phyloP scores from a whole-genome alignment of 257 asterid species.

The Plantago elongata region DNA sequence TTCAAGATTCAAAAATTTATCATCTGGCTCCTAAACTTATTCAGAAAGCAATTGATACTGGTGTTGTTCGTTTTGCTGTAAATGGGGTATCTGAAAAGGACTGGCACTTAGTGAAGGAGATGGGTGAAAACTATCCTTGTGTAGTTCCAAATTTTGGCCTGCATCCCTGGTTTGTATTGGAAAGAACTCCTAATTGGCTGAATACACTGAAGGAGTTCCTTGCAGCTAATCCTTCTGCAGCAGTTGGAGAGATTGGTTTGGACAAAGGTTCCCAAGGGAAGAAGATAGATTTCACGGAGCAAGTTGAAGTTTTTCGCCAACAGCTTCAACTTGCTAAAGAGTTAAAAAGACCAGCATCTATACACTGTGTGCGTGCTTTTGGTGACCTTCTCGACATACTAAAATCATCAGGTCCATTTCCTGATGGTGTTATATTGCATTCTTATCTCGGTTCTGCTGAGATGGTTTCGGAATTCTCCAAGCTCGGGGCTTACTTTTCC shows the following conservation, averaged over 20 bases:
- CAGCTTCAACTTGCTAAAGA: conserved; percentile 88
- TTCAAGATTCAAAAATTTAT: conserved; percentile 73
- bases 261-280: conserved; percentile 79
- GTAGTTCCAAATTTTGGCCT: conserved; percentile 78
- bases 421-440: conserved; percentile 72
- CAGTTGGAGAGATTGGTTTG: conserved; percentile 93
- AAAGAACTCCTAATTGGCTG: conserved; percentile 74
- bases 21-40: conserved; percentile 52
- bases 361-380: conserved; percentile 89
- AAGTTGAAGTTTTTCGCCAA: conserved; percentile 60
- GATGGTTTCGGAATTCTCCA: conserved; percentile 76
- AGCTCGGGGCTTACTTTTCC: conserved; percentile 88
- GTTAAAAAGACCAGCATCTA: conserved; percentile 74
- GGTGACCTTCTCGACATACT: conserved; percentile 84
- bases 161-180: conserved; percentile 78
- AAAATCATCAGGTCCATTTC: conserved; percentile 75
- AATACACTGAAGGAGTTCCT: conserved; percentile 53
- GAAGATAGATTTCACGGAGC: conserved; percentile 64
- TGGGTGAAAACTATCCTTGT: conserved; percentile 58
- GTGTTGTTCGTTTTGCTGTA: conserved; percentile 76
- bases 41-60: conserved; percentile 52
- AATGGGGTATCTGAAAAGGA: conserved; percentile 86
- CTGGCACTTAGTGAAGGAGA: conserved; percentile 85
- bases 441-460: conserved; percentile 95
- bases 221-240: conserved; percentile 65